Percentiles rank a stretch among this genome's conserved stretches.
Conservation (phyloP, 208 protist species). For the Blastocrithidia nonstop region DNA sequence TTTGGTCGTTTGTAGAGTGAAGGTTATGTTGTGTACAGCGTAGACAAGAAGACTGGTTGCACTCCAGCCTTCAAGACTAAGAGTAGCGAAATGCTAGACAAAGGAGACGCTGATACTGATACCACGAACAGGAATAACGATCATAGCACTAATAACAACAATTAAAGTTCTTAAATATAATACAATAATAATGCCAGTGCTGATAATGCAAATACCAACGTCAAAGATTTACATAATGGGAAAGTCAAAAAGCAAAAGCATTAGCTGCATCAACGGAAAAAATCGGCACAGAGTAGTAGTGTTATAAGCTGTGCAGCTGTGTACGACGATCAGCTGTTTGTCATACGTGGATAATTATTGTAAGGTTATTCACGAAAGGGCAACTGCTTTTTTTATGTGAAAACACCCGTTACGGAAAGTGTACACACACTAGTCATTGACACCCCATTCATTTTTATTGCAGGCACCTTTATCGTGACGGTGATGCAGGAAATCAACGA, state of each 20-base stretch:
- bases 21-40: too few species aligned
- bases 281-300: slow-evolving; percentile 6
- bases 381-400: slow-evolving; percentile 63
- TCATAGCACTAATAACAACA: not conserved
- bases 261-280: slow-evolving; percentile 3
- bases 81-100: too few species aligned
- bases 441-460: slow-evolving; percentile 69
- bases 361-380: slow-evolving; percentile 76
- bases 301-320: slow-evolving; percentile 43
- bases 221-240: too few species aligned
- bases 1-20: too few species aligned
- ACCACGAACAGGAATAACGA: slow-evolving; percentile 18
- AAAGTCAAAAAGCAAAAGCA: slow-evolving; percentile 5
- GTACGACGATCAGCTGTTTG: slow-evolving; percentile 71
- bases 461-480: slow-evolving; percentile 75
- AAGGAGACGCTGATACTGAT: too few species aligned
- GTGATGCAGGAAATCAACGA: slow-evolving; percentile 59
- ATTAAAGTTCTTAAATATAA: slow-evolving; percentile 5
- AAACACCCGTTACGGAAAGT: slow-evolving; percentile 73
- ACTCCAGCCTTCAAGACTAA: too few species aligned
- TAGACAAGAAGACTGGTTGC: too few species aligned
- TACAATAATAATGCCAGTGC: too few species aligned
- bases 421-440: slow-evolving; percentile 44
- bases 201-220: too few species aligned
- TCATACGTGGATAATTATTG: slow-evolving; percentile 43